Evolutionary conservation across 805 yeast genomes (phyloP).

Genomic region (Saturnispora gosingensis): DNA sequence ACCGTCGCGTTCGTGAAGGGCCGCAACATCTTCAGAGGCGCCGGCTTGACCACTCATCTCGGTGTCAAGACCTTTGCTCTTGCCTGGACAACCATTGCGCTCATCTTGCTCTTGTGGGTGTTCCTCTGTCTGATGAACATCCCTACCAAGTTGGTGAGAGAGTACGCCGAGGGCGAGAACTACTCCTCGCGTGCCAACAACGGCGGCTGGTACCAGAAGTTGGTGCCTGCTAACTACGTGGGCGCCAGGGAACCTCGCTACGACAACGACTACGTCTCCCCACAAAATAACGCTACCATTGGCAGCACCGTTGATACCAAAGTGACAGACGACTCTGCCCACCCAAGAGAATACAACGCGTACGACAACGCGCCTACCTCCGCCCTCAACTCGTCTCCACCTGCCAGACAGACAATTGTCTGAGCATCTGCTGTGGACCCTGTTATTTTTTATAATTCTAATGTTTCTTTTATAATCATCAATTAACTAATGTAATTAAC

Average conservation of each 20-base stretch:
- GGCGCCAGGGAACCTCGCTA: not conserved
- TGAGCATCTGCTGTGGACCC: not conserved
- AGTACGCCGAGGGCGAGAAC: not conserved
- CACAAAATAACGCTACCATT: not conserved
- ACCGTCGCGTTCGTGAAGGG: constrained; percentile 53
- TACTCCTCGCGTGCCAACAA: not conserved
- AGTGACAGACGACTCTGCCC: not conserved
- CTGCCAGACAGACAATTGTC: not conserved
- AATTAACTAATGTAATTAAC: not conserved
- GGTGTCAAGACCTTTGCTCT: constrained; percentile 49
- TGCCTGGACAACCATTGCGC: constrained; percentile 46
- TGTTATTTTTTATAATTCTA: not conserved
- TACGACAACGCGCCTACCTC: not conserved
- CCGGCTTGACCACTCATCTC: constrained; percentile 33
- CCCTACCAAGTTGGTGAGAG: not conserved
- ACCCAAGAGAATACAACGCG: not conserved
- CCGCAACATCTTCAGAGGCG: constrained; percentile 35
- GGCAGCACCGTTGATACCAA: not conserved
- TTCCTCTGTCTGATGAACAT: not conserved
- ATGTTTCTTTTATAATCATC: not conserved
- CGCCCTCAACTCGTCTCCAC: not conserved
- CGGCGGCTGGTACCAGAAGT: constrained; percentile 9
- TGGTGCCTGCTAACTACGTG: constrained; percentile 6
- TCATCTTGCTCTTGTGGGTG: constrained; percentile 9
- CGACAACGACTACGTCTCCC: not conserved